These are phyloP conservation scores for Schwanniomyces sp. DNA, from an alignment of 805 yeast genomes.

Conservation along the genomic window DNA sequence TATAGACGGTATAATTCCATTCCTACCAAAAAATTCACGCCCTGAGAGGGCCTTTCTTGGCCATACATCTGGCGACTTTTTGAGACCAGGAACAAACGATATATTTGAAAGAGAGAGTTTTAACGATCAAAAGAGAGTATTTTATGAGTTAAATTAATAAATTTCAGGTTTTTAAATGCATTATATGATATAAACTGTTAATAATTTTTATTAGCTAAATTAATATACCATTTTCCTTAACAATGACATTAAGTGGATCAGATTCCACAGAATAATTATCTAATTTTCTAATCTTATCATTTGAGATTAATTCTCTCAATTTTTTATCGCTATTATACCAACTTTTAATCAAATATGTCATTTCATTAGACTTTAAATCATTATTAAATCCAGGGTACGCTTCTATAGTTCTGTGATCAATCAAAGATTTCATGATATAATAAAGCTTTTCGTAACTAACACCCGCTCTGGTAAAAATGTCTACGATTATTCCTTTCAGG, in stretches of 20 bases:
- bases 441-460: slow-evolving; percentile 65
- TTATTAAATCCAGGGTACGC: slow-evolving; percentile 46
- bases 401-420: slow-evolving; percentile 59
- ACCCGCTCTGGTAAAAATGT: slow-evolving; percentile 63
- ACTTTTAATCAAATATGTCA: slow-evolving; percentile 59
- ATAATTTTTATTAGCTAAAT: slow-evolving; percentile 3
- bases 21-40: slow-evolving; percentile 13
- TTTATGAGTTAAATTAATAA: slow-evolving; percentile 39
- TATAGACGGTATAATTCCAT: slow-evolving; percentile 60
- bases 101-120: slow-evolving; percentile 30
- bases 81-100: slow-evolving; percentile 24
- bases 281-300: slow-evolving; percentile 45
- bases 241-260: slow-evolving; percentile 53
- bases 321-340: slow-evolving; percentile 71
- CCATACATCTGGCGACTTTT: slow-evolving; percentile 16
- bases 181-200: not conserved
- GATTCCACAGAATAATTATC: slow-evolving; percentile 46
- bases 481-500: slow-evolving; percentile 57
- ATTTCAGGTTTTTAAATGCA: not conserved
- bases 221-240: slow-evolving; percentile 14
- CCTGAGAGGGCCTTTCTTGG: slow-evolving; percentile 12
- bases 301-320: slow-evolving; percentile 55
- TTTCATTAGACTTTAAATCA: slow-evolving; percentile 47
- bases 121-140: slow-evolving; percentile 41
- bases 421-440: slow-evolving; percentile 58